Percentiles rank a stretch among this genome's conserved stretches.
Conservation (phyloP, 2,329 filamentous ascomycete genomes). For the Colletotrichum limetticola region DNA sequence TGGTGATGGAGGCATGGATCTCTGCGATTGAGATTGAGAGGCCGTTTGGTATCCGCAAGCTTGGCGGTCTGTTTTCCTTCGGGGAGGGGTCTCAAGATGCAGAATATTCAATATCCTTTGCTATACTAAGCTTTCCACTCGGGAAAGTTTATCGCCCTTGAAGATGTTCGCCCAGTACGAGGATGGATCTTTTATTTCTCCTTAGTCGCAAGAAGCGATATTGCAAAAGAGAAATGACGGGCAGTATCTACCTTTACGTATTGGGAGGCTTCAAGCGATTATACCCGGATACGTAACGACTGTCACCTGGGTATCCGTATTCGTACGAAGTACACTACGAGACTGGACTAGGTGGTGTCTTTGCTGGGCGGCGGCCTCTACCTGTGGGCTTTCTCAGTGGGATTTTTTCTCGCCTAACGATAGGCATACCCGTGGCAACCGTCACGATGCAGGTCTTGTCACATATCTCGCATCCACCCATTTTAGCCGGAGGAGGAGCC, state of each 20-base stretch:
- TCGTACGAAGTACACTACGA: neutral
- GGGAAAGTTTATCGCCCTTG: slow-evolving; percentile 13
- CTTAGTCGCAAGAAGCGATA: slow-evolving; percentile 15
- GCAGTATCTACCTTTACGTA: neutral
- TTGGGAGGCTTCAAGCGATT: neutral
- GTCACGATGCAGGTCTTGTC: slow-evolving; percentile 18
- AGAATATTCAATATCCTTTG: neutral
- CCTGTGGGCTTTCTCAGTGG: neutral
- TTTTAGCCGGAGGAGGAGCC: slow-evolving; percentile 11
- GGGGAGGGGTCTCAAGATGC: neutral
- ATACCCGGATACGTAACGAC: neutral
- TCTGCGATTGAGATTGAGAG: slow-evolving; percentile 2
- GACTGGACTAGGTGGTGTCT: too few species aligned
- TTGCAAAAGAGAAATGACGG: neutral
- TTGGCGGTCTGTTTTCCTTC: neutral
- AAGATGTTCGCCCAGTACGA: slow-evolving; percentile 3
- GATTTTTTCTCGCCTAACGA: neutral
- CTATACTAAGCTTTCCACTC: slow-evolving; percentile 2
- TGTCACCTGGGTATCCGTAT: too few species aligned
- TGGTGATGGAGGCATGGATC: slow-evolving; percentile 10
- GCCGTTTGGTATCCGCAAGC: neutral
- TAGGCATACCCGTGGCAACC: neutral
- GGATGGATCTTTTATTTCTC: slow-evolving; percentile 3
- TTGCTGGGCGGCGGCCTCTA: neutral
- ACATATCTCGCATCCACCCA: slow-evolving; percentile 18